Conservation (phyloP, 352 stramenopile species). For the Phytophthora agathidicida region DNA sequence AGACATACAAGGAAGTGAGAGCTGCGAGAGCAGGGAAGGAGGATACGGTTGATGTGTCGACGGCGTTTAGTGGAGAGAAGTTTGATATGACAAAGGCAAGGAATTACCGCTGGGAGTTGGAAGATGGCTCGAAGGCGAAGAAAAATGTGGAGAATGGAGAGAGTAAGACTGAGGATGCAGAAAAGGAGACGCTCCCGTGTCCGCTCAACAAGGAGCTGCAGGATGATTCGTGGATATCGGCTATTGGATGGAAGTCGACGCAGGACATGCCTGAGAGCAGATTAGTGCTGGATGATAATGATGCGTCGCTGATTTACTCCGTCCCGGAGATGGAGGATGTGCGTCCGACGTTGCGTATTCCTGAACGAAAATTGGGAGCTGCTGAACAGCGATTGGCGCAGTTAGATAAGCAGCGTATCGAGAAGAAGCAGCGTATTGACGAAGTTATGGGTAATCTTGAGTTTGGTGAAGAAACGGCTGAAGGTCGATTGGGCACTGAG, state of each 20-base stretch:
- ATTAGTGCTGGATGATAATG: constrained; percentile 85
- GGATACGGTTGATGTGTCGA: not conserved
- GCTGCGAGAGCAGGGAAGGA: constrained; percentile 30
- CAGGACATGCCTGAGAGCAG: constrained; percentile 85
- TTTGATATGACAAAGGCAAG: constrained; percentile 85
- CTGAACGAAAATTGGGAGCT: constrained; percentile 79
- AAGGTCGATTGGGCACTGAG: constrained; percentile 64
- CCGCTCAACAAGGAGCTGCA: constrained; percentile 77
- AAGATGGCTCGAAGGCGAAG: constrained; percentile 25
- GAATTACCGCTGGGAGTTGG: constrained; percentile 80
- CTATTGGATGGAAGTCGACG: constrained; percentile 82
- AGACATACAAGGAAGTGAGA: constrained; percentile 43
- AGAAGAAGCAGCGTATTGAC: constrained; percentile 85
- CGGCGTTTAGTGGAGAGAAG: constrained; percentile 18
- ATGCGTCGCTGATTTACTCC: constrained; percentile 78
- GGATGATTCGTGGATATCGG: constrained; percentile 72
- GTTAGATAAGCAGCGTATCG: constrained; percentile 71
- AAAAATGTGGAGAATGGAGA: constrained; percentile 8
- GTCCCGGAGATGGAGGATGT: constrained; percentile 81
- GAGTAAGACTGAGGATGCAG: constrained; percentile 3
- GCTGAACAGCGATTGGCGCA: constrained; percentile 76
- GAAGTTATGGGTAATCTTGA: constrained; percentile 83
- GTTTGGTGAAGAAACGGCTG: constrained; percentile 78
- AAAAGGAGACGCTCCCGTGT: constrained; percentile 32
- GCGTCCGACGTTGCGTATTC: constrained; percentile 82